Conservation (phyloP, 2,329 filamentous ascomycete genomes). For the Ophiostoma ulmi region DNA sequence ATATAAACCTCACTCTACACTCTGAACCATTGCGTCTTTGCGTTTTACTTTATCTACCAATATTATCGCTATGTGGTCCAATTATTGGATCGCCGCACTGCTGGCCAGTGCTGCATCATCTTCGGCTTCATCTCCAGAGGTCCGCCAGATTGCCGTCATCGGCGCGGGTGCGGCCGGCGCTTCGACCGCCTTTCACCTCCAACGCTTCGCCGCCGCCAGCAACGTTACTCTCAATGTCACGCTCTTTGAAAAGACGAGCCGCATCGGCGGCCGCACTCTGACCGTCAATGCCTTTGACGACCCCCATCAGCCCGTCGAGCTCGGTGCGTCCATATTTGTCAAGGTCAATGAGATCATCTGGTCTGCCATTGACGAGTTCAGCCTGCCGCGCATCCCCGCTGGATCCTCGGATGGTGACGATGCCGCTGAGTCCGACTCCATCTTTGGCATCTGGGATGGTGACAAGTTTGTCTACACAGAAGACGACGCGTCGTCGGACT, state of each 20-base stretch:
- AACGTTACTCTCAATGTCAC: constrained; percentile 68
- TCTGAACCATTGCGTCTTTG: neutral
- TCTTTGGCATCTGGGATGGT: constrained; percentile 82
- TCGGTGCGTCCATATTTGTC: constrained; percentile 91
- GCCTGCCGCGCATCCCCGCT: constrained; percentile 52
- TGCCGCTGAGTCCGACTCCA: constrained; percentile 32
- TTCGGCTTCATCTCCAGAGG: neutral
- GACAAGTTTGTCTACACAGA: constrained; percentile 64
- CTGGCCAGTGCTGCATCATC: neutral
- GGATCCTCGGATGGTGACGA: constrained; percentile 37
- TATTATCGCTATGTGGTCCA: neutral
- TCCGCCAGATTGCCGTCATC: constrained; percentile 11
- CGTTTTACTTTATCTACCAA: neutral
- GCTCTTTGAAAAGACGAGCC: constrained; percentile 73
- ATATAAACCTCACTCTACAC: neutral
- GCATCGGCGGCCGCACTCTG: constrained; percentile 79
- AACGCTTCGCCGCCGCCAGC: constrained; percentile 61
- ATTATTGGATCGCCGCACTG: constrained; percentile 5
- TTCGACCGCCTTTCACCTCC: constrained; percentile 78
- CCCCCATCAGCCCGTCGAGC: constrained; percentile 64
- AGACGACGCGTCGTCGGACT: constrained; percentile 54
- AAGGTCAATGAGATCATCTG: constrained; percentile 75
- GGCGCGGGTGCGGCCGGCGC: constrained; percentile 86
- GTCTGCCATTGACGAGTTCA: constrained; percentile 65
- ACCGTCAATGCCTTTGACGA: constrained; percentile 75